Evolutionary conservation across 2,329 filamentous ascomycete species (phyloP).

Genomic region (Helicocarpus griseus): DNA sequence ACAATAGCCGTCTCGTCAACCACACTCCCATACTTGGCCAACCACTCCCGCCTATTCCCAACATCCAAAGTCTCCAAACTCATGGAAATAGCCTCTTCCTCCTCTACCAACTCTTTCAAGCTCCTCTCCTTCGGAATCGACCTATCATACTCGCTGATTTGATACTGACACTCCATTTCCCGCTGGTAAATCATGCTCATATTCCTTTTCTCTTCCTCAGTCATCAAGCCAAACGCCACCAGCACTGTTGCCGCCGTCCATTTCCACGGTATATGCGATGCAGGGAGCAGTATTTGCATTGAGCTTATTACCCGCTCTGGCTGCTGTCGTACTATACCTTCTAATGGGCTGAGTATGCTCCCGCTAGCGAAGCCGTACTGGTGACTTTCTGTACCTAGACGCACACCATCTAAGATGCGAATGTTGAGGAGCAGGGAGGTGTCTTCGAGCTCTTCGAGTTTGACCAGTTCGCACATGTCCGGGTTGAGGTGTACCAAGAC

Average conservation of each 20-base stretch:
- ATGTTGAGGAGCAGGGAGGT: slow-evolving; percentile 20
- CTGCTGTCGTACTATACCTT: slow-evolving; percentile 12
- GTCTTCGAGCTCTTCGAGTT: slow-evolving; percentile 21
- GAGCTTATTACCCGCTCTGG: slow-evolving; percentile 10
- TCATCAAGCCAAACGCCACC: slow-evolving; percentile 19
- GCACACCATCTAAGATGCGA: slow-evolving; percentile 12
- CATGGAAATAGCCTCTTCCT: slow-evolving; percentile 2
- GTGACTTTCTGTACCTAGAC: slow-evolving; percentile 15
- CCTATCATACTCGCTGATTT: slow-evolving; percentile 13
- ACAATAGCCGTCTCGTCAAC: slow-evolving; percentile 5
- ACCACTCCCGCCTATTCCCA: neutral
- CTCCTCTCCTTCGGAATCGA: slow-evolving; percentile 1
- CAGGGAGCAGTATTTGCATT: slow-evolving; percentile 20
- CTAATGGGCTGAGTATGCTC: slow-evolving; percentile 12
- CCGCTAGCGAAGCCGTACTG: slow-evolving; percentile 14
- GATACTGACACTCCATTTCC: slow-evolving; percentile 18
- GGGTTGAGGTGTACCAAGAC: slow-evolving; percentile 12
- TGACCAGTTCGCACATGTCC: slow-evolving; percentile 16
- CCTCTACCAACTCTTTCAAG: slow-evolving; percentile 1
- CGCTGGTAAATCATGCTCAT: slow-evolving; percentile 14
- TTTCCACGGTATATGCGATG: slow-evolving; percentile 16
- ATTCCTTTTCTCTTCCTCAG: slow-evolving; percentile 14
- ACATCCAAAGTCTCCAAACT: neutral
- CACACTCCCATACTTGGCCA: slow-evolving; percentile 3
- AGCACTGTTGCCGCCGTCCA: slow-evolving; percentile 22